Percentiles rank a stretch among this genome's conserved stretches.
These are phyloP conservation scores for Syncephalastrum racemosum DNA, from an alignment of 371 early-diverging fungal species.

Conservation along the genomic window DNA sequence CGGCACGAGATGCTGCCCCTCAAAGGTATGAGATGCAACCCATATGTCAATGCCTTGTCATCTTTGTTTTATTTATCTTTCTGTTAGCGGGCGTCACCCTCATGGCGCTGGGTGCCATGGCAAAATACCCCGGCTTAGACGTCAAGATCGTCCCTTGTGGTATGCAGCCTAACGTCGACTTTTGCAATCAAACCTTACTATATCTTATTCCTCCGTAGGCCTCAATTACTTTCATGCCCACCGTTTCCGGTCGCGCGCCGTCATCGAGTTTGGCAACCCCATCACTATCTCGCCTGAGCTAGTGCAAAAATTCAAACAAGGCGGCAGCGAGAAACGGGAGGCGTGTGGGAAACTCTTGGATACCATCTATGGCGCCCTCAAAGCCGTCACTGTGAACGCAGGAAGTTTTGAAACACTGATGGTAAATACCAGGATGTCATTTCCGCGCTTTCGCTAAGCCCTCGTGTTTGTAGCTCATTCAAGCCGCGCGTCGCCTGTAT, in stretches of 20 bases:
- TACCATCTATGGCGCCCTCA: conserved; percentile 74
- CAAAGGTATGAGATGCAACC: conserved; percentile 57
- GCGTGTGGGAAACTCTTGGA: conserved; percentile 83
- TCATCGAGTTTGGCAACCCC: conserved; percentile 94
- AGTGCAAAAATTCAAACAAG: conserved; percentile 80
- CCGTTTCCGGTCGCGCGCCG: conserved; percentile 94
- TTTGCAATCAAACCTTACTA: neutral
- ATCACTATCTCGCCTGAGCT: conserved; percentile 76
- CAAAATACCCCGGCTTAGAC: conserved; percentile 79
- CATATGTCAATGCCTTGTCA: too few relatives aligned
- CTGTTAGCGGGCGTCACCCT: conserved; percentile 74
- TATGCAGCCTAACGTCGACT: conserved; percentile 12
- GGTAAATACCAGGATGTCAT: conserved; percentile 42
- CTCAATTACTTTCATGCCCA: conserved; percentile 96
- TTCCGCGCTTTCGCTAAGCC: neutral
- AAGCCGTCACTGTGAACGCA: conserved; percentile 88
- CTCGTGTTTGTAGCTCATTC: conserved; percentile 65
- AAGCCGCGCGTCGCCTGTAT: conserved; percentile 94
- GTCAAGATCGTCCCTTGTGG: conserved; percentile 93
- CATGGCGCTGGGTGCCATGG: conserved; percentile 97
- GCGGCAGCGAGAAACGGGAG: conserved; percentile 81
- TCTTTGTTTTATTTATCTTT: neutral
- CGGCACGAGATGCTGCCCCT: conserved; percentile 92
- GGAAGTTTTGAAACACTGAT: conserved; percentile 92
- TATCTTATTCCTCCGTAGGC: conserved; percentile 34